These are phyloP conservation scores for Phytophthora rubi DNA, from an alignment of 352 stramenopile species.

Conservation along the genomic window DNA sequence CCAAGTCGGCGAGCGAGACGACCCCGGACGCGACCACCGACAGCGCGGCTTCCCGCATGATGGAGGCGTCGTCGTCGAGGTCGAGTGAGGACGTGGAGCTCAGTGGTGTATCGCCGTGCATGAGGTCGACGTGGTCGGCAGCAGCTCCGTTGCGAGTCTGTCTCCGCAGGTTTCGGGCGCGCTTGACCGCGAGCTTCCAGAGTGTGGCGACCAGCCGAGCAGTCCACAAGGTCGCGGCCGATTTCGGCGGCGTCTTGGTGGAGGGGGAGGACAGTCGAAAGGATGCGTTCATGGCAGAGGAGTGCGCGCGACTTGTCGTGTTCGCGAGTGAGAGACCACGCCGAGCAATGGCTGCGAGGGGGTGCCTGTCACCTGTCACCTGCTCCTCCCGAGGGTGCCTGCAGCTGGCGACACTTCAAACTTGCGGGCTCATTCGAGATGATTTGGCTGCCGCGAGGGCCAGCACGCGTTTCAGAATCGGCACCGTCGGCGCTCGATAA, in stretches of 20 bases:
- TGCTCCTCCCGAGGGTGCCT: constrained; percentile 21
- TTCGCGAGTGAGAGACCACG: constrained; percentile 37
- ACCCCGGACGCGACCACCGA: constrained; percentile 32
- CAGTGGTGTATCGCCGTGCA: constrained; percentile 10
- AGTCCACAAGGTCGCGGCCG: constrained; percentile 27
- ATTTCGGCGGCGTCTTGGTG: constrained; percentile 18
- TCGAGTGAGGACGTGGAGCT: background rate
- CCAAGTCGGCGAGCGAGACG: constrained; percentile 38
- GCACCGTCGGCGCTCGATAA: constrained; percentile 3
- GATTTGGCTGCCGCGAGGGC: background rate
- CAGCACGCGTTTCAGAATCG: constrained; percentile 17
- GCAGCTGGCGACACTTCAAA: constrained; percentile 24
- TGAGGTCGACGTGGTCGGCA: constrained; percentile 6
- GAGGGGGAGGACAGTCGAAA: constrained; percentile 14
- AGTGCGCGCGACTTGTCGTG: constrained; percentile 5
- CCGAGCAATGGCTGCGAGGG: constrained; percentile 13
- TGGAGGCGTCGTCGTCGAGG: constrained; percentile 26
- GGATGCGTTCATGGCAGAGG: constrained; percentile 19
- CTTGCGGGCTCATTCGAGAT: constrained; percentile 15
- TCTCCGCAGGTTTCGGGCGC: constrained; percentile 22
- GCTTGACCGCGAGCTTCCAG: constrained; percentile 37
- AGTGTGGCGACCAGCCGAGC: constrained; percentile 31
- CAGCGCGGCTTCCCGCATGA: constrained; percentile 34
- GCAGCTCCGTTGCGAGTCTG: background rate
- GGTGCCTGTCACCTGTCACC: constrained; percentile 11